Base-by-base conservation (phyloP, 2,329 filamentous ascomycete genomes). In the Cercospora sp. region DNA sequence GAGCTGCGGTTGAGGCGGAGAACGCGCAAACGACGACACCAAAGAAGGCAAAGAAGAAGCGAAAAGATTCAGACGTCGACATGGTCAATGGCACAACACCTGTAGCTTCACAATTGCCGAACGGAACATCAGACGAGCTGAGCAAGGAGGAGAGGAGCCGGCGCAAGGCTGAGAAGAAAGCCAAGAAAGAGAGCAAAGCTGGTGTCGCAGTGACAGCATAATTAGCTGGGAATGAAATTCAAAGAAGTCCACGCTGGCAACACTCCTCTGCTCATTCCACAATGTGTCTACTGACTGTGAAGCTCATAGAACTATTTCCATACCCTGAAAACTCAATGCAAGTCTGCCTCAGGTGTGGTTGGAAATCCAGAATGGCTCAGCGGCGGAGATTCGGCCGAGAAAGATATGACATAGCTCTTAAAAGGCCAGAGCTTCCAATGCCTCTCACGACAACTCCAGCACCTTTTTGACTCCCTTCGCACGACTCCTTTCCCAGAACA, bases 1-100 rank as follows among this genome's bases (percentile, higher is more conserved):
- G 71, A 16, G 72, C 66, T 26, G 84, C 83, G 75, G 70, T 69
- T n/a, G 78, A 80, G 69, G 84, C 84, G 75, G 76, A 82, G 51
- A 80, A 79, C 66, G 77, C 74, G 33, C 76, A 79, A 36, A 76
- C 72, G 23, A 73, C 70, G 3, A 76, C 75, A 51, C 62, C 66
- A 8, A 66, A 77, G 58, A 77, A 75, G 59, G 71, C 77, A 1
- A 75, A 75, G 51, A 81, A 80, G 75, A 81, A 80, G 73, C 75
- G 77, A 36, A 76, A 74, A 62, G 76, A 77, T 13, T 69, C 73
- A 5, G 78, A 80, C 65, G 79, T 78, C 55, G 69, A 74, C 20
- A 74, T 79, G 67, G 65, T 67, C 13, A 65, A 69, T 31, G 67
- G 67, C 3, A 64, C 36, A 13, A 26, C 60, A 42, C 55, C 55